A percentile compares a stretch with the other conserved stretches of the same genome.
These are phyloP conservation scores for Buddleja alternifolia DNA, from an alignment of 257 asterid genomes.

Conservation along the genomic window DNA sequence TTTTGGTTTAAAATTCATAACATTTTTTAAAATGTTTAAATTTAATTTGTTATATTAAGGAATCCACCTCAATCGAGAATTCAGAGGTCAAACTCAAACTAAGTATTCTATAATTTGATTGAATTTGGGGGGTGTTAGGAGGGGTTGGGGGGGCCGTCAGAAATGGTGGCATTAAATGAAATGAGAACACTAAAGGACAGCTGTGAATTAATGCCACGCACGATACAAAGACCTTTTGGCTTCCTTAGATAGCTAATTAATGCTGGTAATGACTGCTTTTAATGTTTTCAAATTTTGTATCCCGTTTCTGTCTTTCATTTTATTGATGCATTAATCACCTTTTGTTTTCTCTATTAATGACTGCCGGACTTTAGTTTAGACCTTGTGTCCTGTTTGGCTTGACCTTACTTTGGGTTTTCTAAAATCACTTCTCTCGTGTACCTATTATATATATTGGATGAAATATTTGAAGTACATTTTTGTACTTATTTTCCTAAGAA, in stretches of 20 bases:
- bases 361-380: slow-evolving; percentile 40
- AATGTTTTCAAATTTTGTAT: slow-evolving; percentile 24
- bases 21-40: too few relatives aligned
- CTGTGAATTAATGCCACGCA: slow-evolving; percentile 62
- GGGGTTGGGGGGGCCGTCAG: slow-evolving; percentile 28
- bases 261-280: slow-evolving; percentile 50
- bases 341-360: slow-evolving; percentile 42
- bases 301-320: slow-evolving; percentile 25
- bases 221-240: slow-evolving; percentile 56
- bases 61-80: too few relatives aligned
- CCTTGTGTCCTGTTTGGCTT: slow-evolving; percentile 36
- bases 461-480: background rate
- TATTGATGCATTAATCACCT: slow-evolving; percentile 45
- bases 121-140: too few relatives aligned
- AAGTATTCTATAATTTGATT: too few relatives aligned
- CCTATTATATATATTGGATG: background rate
- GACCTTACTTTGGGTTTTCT: background rate
- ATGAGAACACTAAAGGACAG: slow-evolving; percentile 59
- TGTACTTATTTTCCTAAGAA: background rate
- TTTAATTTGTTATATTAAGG: too few relatives aligned
- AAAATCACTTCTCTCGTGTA: background rate
- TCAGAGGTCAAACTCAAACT: too few relatives aligned
- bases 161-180: slow-evolving; percentile 39
- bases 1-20: too few relatives aligned
- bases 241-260: slow-evolving; percentile 55